These are phyloP conservation scores for Globisporangium irregulare DNA, from an alignment of 352 stramenopile genomes.

Conservation along the genomic window DNA sequence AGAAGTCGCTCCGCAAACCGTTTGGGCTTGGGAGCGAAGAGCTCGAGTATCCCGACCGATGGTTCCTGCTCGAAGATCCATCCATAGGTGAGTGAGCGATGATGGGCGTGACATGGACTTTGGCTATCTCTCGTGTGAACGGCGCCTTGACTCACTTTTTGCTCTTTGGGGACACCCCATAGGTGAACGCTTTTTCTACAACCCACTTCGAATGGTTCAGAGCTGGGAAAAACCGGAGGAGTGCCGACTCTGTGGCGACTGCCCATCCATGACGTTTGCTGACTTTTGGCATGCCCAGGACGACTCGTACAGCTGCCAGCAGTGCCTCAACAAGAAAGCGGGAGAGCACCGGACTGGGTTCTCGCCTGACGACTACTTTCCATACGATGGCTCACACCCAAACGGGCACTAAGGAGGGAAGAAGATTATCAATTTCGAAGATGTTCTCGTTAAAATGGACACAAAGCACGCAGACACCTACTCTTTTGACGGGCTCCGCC, in stretches of 20 bases:
- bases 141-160: too few relatives aligned
- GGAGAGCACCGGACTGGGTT: conserved; percentile 21
- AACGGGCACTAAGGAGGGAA: conserved; percentile 15
- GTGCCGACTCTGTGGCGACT: conserved; percentile 43
- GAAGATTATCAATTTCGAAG: background rate
- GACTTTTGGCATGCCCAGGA: conserved; percentile 46
- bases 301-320: conserved; percentile 43
- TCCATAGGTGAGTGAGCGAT: conserved; percentile 30
- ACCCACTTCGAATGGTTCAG: conserved; percentile 49
- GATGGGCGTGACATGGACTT: background rate
- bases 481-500: background rate
- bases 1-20: conserved; percentile 42
- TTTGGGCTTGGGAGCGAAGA: conserved; percentile 52
- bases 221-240: conserved; percentile 54
- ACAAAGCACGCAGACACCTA: conserved; percentile 8
- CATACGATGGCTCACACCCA: conserved; percentile 51
- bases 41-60: conserved; percentile 53
- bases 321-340: conserved; percentile 30
- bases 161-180: background rate
- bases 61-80: conserved; percentile 51
- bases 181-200: conserved; percentile 72
- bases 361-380: conserved; percentile 28
- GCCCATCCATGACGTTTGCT: conserved; percentile 34
- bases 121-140: background rate
- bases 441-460: conserved; percentile 2